Percentiles rank a stretch among this genome's conserved stretches.
Evolutionary conservation across 306 rosid genomes (phyloP).

Genomic region (barrel medic (Medicago truncatula)): MtrunA17r5.0-ANR NC_053043.1:15373501-15374000

Average conservation of each 20-base stretch:
- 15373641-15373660: no score
- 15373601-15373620: no score
- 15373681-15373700: not conserved
- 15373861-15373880: not conserved
- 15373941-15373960: slow-evolving; percentile 28
- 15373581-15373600: no score
- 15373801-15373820: not conserved
- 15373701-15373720: not conserved
- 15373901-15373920: not conserved
- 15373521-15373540: not conserved
- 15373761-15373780: no score
- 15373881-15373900: not conserved
- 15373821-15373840: not conserved
- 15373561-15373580: not conserved
- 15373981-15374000: slow-evolving; percentile 5
- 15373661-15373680: not conserved
- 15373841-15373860: not conserved
- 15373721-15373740: not conserved
- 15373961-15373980: slow-evolving; percentile 13
- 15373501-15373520: slow-evolving; percentile 37
- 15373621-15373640: no score
- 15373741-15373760: no score
- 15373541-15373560: not conserved
- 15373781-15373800: no score
- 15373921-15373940: not conserved